Evolutionary conservation across 306 rosid genomes (phyloP), one percentile per base, ranked within the genome.

Genomic region (Vachellia pachyceras): DNA sequence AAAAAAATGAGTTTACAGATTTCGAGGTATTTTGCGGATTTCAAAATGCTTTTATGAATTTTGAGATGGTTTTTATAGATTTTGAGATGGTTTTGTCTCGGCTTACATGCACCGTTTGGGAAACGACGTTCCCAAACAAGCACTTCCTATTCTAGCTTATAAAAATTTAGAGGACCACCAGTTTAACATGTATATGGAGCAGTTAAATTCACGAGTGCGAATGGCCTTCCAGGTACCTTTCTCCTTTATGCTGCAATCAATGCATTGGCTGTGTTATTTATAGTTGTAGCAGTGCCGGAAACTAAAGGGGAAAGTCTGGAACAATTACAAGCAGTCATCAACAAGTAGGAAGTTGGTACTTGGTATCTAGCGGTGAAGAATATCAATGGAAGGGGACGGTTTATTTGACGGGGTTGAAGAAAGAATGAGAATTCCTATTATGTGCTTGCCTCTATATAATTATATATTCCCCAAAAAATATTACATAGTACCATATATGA

Each of bases 301-400:
- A 95, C 98, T 50, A 95, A 92, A 81, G 97, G 97, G 37, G 90
- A 85, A 81, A 90, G 97, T 81, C 87, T 95, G 83, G 99, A 95
- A 90, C 89, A 93, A 83, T 77, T 95, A 82, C 97, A 95, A 89
- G 92, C 92, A 71, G 86, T 86, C 64, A 91, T 95, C 75, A 95
- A 87, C 66, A 82, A 37, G 15, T 92, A 92, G 70, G 57, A 46
- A 58, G 50, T 35, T 10, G 61, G n/a, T n/a, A n/a, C n/a, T n/a
- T n/a, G n/a, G 49, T 41, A 41, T 57, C 65, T 82, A 20, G 70
- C 50, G 3, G 54, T 20, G 0, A 45, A 57, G 22, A 57, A 49
- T 17, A 72, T 12, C 64, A 13, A 42, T 36, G 55, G 29, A 44
- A 42, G 10, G 45, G 52, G 14, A 15, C 68, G 18, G 7, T 55